phyloP scores from a whole-genome alignment of 2,329 filamentous ascomycete species.

The Diaporthe ampelina region DNA sequence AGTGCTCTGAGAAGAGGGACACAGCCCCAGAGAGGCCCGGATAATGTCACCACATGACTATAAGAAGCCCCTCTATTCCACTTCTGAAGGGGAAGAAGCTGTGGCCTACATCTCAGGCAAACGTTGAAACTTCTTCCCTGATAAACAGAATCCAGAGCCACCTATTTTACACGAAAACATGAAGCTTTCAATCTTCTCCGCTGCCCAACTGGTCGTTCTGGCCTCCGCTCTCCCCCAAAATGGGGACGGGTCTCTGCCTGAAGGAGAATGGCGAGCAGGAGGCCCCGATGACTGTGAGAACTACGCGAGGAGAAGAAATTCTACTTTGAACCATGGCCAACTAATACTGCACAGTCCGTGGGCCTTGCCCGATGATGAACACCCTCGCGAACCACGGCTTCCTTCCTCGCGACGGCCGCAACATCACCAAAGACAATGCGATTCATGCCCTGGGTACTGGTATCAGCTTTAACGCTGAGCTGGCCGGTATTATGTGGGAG shows the following conservation, averaged over 20 bases:
- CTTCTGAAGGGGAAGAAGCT: not conserved
- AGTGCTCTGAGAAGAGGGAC: not conserved
- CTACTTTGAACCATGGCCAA: not conserved
- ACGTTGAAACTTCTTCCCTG: not conserved
- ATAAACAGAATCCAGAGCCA: not conserved
- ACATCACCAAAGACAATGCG: constrained; percentile 55
- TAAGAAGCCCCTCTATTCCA: not conserved
- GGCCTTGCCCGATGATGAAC: constrained; percentile 66
- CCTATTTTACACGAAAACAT: not conserved
- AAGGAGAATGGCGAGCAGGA: constrained; percentile 22
- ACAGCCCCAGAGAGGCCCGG: not conserved
- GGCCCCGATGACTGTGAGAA: constrained; percentile 23
- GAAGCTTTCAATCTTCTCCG: constrained; percentile 9
- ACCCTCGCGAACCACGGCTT: constrained; percentile 65
- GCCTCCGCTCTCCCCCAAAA: constrained; percentile 5
- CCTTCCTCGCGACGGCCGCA: constrained; percentile 60
- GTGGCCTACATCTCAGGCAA: not conserved
- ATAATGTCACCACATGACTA: not conserved
- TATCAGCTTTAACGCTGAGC: constrained; percentile 58
- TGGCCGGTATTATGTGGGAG: constrained; percentile 58
- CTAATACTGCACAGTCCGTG: constrained; percentile 49
- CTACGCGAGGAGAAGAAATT: not conserved
- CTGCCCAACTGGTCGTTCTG: not conserved
- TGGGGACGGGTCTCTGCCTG: not conserved
- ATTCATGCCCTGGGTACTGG: constrained; percentile 55